A percentile compares a stretch with the other conserved stretches of the same genome.
Conservation (phyloP, 2,329 filamentous ascomycete species). For the Sordariomycetes sp. region DNA sequence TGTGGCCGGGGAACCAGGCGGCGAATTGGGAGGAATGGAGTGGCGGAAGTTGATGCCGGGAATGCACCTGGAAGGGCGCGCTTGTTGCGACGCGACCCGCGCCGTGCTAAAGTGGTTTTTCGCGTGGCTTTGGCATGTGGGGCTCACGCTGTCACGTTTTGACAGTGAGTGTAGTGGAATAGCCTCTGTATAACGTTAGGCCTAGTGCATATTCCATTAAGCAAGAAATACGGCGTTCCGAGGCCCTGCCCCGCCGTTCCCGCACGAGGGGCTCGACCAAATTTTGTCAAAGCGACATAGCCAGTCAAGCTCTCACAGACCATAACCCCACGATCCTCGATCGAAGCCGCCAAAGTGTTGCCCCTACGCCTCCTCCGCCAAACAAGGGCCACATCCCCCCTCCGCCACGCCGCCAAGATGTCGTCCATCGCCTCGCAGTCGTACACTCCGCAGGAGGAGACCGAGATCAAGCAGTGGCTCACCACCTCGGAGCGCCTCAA, state of each 20-base stretch:
- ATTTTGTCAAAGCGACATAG: background rate
- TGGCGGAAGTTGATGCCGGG: background rate
- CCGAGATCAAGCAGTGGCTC: conserved; percentile 85
- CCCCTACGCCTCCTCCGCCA: conserved; percentile 27
- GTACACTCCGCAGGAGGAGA: conserved; percentile 70
- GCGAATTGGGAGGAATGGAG: background rate
- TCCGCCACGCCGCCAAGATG: conserved; percentile 40
- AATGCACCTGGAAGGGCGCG: background rate
- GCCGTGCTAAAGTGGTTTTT: background rate
- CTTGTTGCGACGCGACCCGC: background rate
- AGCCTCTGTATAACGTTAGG: background rate
- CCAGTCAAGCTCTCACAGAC: background rate
- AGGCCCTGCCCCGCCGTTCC: background rate
- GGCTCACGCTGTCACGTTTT: conserved; percentile 3
- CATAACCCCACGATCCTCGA: background rate
- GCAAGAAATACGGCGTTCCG: background rate
- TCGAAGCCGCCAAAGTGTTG: conserved; percentile 27
- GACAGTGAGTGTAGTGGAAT: background rate
- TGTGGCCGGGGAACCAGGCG: background rate
- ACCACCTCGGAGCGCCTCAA: conserved; percentile 61
- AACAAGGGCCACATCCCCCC: conserved; percentile 21
- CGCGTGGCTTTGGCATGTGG: background rate
- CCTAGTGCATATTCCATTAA: background rate
- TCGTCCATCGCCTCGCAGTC: conserved; percentile 53
- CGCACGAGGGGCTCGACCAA: background rate